phyloP scores from a whole-genome alignment of 257 asterid genomes.

The Solanum ossicruentum region DNA sequence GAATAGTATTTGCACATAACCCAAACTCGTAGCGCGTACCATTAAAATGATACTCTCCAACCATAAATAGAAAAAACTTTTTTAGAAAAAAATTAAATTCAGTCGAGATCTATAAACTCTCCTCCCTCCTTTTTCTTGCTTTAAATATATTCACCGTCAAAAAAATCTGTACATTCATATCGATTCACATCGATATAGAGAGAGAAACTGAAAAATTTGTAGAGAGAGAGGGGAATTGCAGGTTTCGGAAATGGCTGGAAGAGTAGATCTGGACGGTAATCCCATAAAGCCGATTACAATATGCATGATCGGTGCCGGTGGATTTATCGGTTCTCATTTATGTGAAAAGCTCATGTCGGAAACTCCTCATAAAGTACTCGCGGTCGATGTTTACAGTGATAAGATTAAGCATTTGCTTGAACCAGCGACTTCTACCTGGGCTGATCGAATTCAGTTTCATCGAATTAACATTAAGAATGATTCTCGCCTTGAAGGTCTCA shows the following conservation, averaged over 20 bases:
- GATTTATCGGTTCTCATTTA: constrained; percentile 93
- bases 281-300: constrained; percentile 58
- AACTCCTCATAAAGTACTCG: constrained; percentile 69
- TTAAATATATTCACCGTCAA: constrained; percentile 30
- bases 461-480: constrained; percentile 85
- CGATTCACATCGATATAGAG: background rate
- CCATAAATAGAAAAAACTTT: background rate
- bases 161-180: background rate
- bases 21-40: background rate
- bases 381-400: constrained; percentile 80
- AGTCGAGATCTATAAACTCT: background rate
- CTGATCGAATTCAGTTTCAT: constrained; percentile 83
- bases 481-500: constrained; percentile 94
- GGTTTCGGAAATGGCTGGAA: constrained; percentile 45
- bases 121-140: constrained; percentile 39
- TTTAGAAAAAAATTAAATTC: background rate
- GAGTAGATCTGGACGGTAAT: constrained; percentile 89
- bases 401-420: constrained; percentile 81
- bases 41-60: background rate
- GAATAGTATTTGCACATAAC: background rate
- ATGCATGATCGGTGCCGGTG: constrained; percentile 97
- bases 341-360: constrained; percentile 79
- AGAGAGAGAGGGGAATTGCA: background rate
- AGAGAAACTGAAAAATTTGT: background rate
- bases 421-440: constrained; percentile 42